Evolutionary conservation across 805 yeast species (phyloP).

Genomic region (Metschnikowia continentalis): DNA sequence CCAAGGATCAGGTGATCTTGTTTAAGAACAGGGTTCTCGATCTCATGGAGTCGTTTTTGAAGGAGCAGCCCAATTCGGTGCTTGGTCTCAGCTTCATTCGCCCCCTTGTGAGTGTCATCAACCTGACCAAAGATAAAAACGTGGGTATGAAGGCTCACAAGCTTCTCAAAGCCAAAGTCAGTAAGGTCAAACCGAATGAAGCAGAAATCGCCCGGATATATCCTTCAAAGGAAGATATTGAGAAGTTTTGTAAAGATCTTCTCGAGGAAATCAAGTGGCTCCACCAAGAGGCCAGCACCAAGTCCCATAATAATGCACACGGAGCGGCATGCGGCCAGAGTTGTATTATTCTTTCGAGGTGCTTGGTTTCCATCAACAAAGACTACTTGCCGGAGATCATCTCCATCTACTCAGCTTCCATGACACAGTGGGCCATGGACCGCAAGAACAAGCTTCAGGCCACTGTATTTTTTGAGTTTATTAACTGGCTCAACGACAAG

Average conservation of each 20-base stretch:
- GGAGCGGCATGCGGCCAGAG: conserved; percentile 59
- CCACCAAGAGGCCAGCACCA: conserved; percentile 42
- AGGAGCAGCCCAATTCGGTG: conserved; percentile 38
- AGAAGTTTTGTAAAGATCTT: conserved; percentile 19
- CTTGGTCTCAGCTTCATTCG: conserved; percentile 42
- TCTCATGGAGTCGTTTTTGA: conserved; percentile 60
- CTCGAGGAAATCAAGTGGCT: conserved; percentile 34
- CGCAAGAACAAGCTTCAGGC: conserved; percentile 46
- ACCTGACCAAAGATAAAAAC: conserved; percentile 62
- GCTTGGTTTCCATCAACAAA: conserved; percentile 38
- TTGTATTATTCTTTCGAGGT: conserved; percentile 61
- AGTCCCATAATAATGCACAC: conserved; percentile 46
- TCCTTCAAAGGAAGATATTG: conserved; percentile 15
- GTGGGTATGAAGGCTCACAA: conserved; percentile 75
- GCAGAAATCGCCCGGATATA: conserved; percentile 18
- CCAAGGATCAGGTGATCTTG: conserved; percentile 71
- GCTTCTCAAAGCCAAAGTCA: conserved; percentile 56
- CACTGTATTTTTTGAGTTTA: conserved; percentile 66
- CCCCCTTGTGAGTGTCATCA: conserved; percentile 59
- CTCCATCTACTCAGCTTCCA: conserved; percentile 50
- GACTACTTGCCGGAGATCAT: conserved; percentile 41
- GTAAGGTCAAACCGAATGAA: conserved; percentile 41
- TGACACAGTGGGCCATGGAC: conserved; percentile 59
- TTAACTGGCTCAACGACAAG: conserved; percentile 60
- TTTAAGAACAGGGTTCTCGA: conserved; percentile 80